Evolutionary conservation across 78 protist genomes (phyloP), one percentile per base, ranked within the genome.

Genomic region (Capsaspora owczarzaki): DNA sequence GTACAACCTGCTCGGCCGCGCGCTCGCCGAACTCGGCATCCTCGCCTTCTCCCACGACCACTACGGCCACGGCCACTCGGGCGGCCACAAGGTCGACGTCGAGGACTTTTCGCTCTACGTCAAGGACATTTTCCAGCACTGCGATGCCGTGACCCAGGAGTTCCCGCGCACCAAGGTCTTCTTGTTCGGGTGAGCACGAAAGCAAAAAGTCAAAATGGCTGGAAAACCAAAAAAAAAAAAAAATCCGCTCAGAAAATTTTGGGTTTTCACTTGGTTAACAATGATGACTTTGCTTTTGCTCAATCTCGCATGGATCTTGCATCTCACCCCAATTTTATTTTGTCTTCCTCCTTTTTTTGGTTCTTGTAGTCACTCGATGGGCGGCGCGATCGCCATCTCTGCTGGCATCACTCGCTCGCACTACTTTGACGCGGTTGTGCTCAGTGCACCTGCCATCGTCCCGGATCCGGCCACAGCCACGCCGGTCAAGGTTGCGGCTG

Each of bases 11-110:
- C 76, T 89, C 82, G 78, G 69, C 12, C 29, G 10, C n/a, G 25
- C 12, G 66, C 66, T 56, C 29, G 25, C 12, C 14, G 66, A 56
- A 12, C 66, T 16, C 8, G 66, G 66, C 29, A 3, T 56, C 29
- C 33, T 85, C 44, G 16, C 89, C 87, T 46, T 87, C 94, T 14
- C 75, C 84, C 74, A 93, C 89, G 33, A 90, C 82, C 14, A 93
- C 23, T 74, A 90, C 95, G 78, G 79, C 79, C 25, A 93, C 31
- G 33, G 89, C 97, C 44, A 88, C 88, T 20, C 91, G 80, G 44
- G 90, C 46, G 16, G 97, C 96, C 23, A 94, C 80, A 31, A 92
- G 83, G 22, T 95, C 96, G 27, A 86, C 35, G 77, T 93, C 94
- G 76, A 88, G 94, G 81, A 93, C 66, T 56, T 56, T 25, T 16